phyloP scores from a whole-genome alignment of 345 rosid species.

The Capsella bursapastoris region DNA sequence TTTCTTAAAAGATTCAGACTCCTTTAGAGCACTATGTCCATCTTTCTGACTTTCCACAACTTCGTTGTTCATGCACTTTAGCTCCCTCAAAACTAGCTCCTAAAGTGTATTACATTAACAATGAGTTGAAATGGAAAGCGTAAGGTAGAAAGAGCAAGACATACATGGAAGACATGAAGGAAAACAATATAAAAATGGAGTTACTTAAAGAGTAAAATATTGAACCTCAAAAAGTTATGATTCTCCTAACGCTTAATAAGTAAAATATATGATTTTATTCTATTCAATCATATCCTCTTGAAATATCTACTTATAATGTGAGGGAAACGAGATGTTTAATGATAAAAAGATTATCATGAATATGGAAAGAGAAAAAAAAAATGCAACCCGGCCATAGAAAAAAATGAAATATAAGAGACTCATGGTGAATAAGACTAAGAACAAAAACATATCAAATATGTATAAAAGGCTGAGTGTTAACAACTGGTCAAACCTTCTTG shows the following conservation, averaged over 20 bases:
- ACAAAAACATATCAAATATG: constrained; percentile 12
- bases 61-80: constrained; percentile 71
- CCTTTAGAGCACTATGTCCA: constrained; percentile 58
- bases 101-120: constrained; percentile 45
- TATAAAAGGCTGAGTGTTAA: constrained; percentile 21
- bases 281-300: constrained; percentile 6
- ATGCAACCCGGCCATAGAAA: neutral
- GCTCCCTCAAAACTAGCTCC: constrained; percentile 76
- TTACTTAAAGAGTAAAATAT: constrained; percentile 3
- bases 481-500: constrained; percentile 55
- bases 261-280: constrained; percentile 7
- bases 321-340: constrained; percentile 5
- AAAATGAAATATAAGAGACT: neutral
- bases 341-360: constrained; percentile 11
- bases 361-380: constrained; percentile 27
- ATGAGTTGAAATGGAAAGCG: constrained; percentile 37
- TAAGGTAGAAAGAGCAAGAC: constrained; percentile 20
- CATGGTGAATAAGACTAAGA: neutral
- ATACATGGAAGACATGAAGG: constrained; percentile 19
- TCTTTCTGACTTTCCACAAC: constrained; percentile 65
- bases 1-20: constrained; percentile 73
- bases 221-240: neutral
- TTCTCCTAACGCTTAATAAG: neutral
- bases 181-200: neutral
- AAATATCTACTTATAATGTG: constrained; percentile 12